These are phyloP conservation scores for Turnera subulata DNA, from an alignment of 345 rosid species.

Conservation along the genomic window DNA sequence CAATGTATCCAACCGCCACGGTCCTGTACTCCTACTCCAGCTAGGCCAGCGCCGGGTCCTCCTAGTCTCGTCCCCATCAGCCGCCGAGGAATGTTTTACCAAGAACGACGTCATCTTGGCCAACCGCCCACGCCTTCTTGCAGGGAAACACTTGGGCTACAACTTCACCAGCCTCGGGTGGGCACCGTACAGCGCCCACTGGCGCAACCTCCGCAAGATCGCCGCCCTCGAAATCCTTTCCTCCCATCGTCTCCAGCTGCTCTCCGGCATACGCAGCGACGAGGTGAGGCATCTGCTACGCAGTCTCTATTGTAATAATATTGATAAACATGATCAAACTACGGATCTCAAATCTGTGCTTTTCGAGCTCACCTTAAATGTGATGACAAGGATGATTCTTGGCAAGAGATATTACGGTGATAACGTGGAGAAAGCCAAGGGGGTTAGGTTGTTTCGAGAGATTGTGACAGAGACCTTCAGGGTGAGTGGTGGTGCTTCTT, in stretches of 20 bases:
- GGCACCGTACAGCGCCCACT: no score
- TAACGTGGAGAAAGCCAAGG: conserved; percentile 10
- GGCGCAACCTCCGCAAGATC: conserved; percentile 5
- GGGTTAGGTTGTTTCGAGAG: background rate
- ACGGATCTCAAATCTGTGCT: conserved; percentile 32
- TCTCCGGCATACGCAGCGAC: conserved; percentile 13
- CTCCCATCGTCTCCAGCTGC: conserved; percentile 19
- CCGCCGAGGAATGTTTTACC: no score
- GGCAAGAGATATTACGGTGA: conserved; percentile 32
- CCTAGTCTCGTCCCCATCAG: no score
- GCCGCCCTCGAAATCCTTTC: conserved; percentile 24
- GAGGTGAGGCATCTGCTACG: conserved; percentile 14
- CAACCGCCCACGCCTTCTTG: background rate
- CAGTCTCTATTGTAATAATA: no score
- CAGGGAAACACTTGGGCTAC: background rate
- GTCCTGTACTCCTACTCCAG: conserved; percentile 6
- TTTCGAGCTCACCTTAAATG: conserved; percentile 32
- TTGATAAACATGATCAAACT: no score
- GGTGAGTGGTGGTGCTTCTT: no score
- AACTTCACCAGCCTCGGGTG: no score
- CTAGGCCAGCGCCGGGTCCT: conserved; percentile 7
- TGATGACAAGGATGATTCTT: conserved; percentile 17
- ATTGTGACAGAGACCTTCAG: no score
- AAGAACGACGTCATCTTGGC: no score
- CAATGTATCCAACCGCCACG: background rate